Evolutionary conservation across 2,329 filamentous ascomycete genomes (phyloP).

Genomic region (Teratosphaeria pseudoeucalypti): DNA sequence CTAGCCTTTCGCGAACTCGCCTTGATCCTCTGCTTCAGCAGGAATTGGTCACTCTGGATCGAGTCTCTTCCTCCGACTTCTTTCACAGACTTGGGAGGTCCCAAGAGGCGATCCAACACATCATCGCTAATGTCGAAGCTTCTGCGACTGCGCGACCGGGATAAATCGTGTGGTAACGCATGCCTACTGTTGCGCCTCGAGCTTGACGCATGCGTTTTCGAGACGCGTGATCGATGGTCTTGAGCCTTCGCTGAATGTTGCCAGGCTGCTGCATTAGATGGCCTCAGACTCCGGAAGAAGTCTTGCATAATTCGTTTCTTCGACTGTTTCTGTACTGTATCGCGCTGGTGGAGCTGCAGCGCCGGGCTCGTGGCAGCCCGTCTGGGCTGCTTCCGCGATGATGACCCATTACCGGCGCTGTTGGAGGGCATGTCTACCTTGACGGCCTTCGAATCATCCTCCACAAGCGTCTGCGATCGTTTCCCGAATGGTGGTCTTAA

Average conservation of each 20-base stretch:
- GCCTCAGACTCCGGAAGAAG: slow-evolving; percentile 7
- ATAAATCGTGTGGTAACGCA: slow-evolving; percentile 2
- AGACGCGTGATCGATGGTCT: neutral
- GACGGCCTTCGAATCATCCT: neutral
- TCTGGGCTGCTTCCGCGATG: neutral
- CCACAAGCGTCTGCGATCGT: neutral
- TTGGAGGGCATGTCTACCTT: neutral
- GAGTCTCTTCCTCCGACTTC: slow-evolving; percentile 3
- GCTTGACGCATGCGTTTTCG: neutral
- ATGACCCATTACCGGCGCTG: neutral
- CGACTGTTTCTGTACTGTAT: neutral
- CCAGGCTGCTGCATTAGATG: neutral
- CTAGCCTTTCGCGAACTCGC: slow-evolving; percentile 2
- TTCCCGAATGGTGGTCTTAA: neutral
- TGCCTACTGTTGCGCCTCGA: slow-evolving; percentile 7
- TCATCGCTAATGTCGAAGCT: slow-evolving; percentile 13
- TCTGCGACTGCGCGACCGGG: neutral
- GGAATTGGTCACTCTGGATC: slow-evolving; percentile 7
- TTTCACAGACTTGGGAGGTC: slow-evolving; percentile 9
- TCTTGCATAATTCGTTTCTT: slow-evolving; percentile 4
- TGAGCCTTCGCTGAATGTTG: neutral
- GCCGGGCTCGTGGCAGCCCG: neutral
- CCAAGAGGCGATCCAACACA: slow-evolving; percentile 14
- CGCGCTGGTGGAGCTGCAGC: neutral
- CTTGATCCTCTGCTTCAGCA: slow-evolving; percentile 12